phyloP scores from a whole-genome alignment of 768 basidiomycete genomes.

The Lentinula sp. region DNA sequence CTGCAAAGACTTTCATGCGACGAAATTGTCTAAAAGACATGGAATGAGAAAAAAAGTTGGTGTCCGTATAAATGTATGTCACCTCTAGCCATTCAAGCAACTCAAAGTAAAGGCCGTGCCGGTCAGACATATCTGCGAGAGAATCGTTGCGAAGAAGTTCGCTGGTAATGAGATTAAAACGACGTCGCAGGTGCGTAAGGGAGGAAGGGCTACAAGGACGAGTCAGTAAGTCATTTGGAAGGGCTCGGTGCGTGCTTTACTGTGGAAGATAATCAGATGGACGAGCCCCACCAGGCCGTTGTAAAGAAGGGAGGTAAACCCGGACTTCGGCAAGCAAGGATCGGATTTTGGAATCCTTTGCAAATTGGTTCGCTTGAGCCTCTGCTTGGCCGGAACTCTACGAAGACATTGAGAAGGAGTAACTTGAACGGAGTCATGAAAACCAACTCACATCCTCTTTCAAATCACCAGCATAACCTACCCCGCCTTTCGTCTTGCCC shows the following conservation, averaged over 20 bases:
- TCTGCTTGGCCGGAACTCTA: slow-evolving; percentile 79
- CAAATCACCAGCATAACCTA: slow-evolving; percentile 80
- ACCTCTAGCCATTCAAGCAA: slow-evolving; percentile 92
- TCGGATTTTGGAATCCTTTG: slow-evolving; percentile 71
- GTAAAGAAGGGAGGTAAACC: slow-evolving; percentile 78
- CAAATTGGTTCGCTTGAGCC: slow-evolving; percentile 65
- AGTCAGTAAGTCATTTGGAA: not conserved
- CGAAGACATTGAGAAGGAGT: not conserved
- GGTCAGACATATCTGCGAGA: slow-evolving; percentile 90
- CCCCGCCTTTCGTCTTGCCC: slow-evolving; percentile 75
- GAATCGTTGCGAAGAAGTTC: slow-evolving; percentile 88
- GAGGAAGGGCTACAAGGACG: slow-evolving; percentile 53
- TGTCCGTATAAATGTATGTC: slow-evolving; percentile 4
- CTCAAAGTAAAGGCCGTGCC: slow-evolving; percentile 79
- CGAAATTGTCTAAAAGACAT: slow-evolving; percentile 67
- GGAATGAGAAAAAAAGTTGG: slow-evolving; percentile 7
- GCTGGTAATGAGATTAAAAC: slow-evolving; percentile 86
- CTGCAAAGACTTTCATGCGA: slow-evolving; percentile 89
- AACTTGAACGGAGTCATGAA: not conserved
- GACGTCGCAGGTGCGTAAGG: slow-evolving; percentile 82
- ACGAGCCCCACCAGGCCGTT: slow-evolving; percentile 67
- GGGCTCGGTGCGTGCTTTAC: not conserved
- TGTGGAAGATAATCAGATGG: slow-evolving; percentile 91
- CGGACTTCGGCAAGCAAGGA: slow-evolving; percentile 65
- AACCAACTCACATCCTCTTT: slow-evolving; percentile 73